Percentiles rank a stretch among this genome's conserved stretches.
Conservation (phyloP, 2,329 filamentous ascomycete species). For the Microdochium paspali region DNA sequence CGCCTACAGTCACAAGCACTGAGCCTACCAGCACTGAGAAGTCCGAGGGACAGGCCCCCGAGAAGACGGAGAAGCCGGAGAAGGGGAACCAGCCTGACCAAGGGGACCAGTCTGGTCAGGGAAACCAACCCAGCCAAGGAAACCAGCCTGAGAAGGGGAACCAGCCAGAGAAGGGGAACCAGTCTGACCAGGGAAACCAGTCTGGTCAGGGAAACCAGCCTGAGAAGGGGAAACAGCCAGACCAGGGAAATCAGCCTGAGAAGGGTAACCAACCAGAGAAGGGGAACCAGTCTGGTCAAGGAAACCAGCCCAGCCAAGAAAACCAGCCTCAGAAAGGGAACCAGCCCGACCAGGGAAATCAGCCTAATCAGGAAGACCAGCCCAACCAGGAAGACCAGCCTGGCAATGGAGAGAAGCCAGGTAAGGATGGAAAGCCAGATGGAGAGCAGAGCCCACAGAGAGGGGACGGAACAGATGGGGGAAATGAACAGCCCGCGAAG, state of each 20-base stretch:
- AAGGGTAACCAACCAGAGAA: background rate
- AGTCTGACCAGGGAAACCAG: background rate
- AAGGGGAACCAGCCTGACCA: background rate
- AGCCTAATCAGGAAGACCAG: background rate
- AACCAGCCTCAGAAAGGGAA: background rate
- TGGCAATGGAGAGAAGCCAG: background rate
- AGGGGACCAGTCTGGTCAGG: background rate
- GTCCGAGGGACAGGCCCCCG: background rate
- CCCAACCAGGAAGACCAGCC: no score
- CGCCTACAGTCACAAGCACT: background rate
- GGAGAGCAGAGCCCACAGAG: no score
- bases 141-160: background rate
- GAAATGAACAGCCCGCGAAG: background rate
- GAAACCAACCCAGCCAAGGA: background rate
- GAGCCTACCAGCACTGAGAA: background rate
- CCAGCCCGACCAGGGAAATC: background rate
- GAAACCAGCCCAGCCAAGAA: background rate
- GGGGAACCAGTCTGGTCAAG: background rate
- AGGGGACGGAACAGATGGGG: background rate
- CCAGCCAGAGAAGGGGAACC: background rate
- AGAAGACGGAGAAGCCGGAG: background rate
- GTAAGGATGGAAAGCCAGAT: background rate
- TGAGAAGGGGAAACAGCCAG: no score
- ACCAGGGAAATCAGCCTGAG: no score
- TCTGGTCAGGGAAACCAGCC: no score